phyloP scores from a whole-genome alignment of 2,329 filamentous ascomycete genomes.

The Sporothrix luriei region DNA sequence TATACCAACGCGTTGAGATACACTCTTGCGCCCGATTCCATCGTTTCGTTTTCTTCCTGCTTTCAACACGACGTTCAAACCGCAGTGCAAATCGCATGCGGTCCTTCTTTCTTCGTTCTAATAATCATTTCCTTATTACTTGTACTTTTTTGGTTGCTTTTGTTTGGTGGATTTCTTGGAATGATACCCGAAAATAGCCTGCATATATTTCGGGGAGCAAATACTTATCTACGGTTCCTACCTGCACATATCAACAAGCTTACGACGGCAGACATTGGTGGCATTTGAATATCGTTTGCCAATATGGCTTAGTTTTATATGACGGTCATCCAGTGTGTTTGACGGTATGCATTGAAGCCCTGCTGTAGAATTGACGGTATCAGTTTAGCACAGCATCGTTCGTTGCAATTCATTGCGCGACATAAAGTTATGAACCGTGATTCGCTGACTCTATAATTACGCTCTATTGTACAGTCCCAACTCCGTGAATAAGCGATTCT shows the following conservation, averaged over 20 bases:
- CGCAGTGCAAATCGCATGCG: background rate
- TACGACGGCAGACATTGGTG: background rate
- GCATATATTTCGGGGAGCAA: background rate
- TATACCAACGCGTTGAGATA: constrained; percentile 15
- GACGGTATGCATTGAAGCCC: background rate
- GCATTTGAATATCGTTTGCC: background rate
- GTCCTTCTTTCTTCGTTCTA: background rate
- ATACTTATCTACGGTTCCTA: background rate
- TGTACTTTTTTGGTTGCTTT: background rate
- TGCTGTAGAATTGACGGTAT: background rate
- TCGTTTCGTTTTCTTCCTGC: background rate
- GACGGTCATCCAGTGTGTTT: background rate
- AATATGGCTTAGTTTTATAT: no score
- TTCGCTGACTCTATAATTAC: background rate
- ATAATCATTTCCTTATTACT: background rate
- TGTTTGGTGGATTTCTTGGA: constrained; percentile 3
- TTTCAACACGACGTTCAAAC: constrained; percentile 2
- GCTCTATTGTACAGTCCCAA: constrained; percentile 3
- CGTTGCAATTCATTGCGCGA: background rate
- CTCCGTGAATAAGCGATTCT: background rate
- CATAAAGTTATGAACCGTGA: background rate
- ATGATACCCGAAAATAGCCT: background rate
- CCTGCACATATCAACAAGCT: constrained; percentile 11
- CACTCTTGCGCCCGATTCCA: constrained; percentile 3
- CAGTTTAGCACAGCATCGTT: background rate